Percentiles rank a stretch among this genome's conserved stretches.
phyloP scores from a whole-genome alignment of 2,329 filamentous ascomycete genomes.

The Clarireedia paspali region DNA sequence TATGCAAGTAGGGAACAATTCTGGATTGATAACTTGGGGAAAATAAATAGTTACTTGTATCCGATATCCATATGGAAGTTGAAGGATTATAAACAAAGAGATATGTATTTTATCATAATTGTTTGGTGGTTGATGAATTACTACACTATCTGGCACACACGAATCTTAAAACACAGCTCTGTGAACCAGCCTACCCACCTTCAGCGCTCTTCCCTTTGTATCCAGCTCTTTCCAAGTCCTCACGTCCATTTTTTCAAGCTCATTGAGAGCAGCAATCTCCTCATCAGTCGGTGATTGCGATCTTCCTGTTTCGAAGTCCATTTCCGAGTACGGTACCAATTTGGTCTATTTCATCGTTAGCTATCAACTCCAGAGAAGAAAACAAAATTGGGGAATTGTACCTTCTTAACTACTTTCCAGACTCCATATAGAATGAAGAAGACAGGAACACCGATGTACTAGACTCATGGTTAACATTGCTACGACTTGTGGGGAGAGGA shows the following conservation, averaged over 20 bases:
- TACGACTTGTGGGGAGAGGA: not conserved
- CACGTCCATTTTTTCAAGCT: not conserved
- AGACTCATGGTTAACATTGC: not conserved
- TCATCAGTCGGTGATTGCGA: not conserved
- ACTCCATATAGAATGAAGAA: constrained; percentile 55
- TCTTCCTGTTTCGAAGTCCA: not conserved
- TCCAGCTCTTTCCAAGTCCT: not conserved
- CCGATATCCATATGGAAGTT: no score
- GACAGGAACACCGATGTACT: constrained; percentile 37
- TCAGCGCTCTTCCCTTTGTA: not conserved
- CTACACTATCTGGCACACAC: no score
- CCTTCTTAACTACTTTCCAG: constrained; percentile 34
- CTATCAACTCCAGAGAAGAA: not conserved
- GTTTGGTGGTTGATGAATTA: no score
- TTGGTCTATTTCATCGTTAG: not conserved
- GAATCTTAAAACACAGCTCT: not conserved
- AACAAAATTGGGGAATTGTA: not conserved
- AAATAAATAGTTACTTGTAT: no score
- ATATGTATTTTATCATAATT: no score
- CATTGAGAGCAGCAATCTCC: not conserved
- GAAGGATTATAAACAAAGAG: no score
- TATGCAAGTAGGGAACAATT: no score
- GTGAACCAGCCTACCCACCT: not conserved
- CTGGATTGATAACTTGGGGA: no score
- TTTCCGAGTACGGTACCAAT: not conserved